A percentile compares a stretch with the other conserved stretches of the same genome.
phyloP scores from a whole-genome alignment of 2,329 filamentous ascomycete species.

The Rhynchosporium agropyri region DNA sequence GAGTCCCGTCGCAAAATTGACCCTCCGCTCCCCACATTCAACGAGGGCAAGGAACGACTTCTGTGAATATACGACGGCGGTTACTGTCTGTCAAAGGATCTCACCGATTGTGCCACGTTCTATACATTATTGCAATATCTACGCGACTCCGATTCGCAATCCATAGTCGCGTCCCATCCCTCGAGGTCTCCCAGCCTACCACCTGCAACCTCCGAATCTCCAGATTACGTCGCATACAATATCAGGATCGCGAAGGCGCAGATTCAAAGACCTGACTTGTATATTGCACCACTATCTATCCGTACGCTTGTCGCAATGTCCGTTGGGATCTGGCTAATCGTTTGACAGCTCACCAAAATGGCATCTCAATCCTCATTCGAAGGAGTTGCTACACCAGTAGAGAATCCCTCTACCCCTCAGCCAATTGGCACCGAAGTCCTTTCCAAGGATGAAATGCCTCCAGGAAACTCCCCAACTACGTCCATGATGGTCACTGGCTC shows the following conservation, averaged over 20 bases:
- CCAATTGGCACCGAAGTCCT: slow-evolving; percentile 29
- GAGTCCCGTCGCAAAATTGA: neutral
- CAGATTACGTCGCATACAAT: slow-evolving; percentile 3
- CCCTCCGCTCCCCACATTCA: slow-evolving; percentile 1
- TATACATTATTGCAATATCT: slow-evolving; percentile 12
- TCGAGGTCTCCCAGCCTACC: neutral
- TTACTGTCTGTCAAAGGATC: slow-evolving; percentile 5
- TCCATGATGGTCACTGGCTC: slow-evolving; percentile 40
- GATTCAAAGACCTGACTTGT: neutral
- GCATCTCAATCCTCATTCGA: slow-evolving; percentile 36
- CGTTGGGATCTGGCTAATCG: slow-evolving; percentile 5
- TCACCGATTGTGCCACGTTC: neutral
- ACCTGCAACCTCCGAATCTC: neutral
- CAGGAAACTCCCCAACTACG: slow-evolving; percentile 27
- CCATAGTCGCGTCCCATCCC: slow-evolving; percentile 10
- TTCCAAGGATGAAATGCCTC: slow-evolving; percentile 25
- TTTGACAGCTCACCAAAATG: slow-evolving; percentile 27
- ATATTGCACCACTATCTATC: slow-evolving; percentile 7
- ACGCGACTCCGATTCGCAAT: slow-evolving; percentile 15
- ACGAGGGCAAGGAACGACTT: slow-evolving; percentile 1
- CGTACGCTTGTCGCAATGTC: slow-evolving; percentile 5
- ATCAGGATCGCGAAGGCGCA: neutral
- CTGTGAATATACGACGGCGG: slow-evolving; percentile 15
- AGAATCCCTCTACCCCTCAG: slow-evolving; percentile 34
- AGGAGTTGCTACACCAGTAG: slow-evolving; percentile 31